Evolutionary conservation across 495 filamentous ascomycete genomes (phyloP).

Genomic region (Ramalina intermedia): DNA sequence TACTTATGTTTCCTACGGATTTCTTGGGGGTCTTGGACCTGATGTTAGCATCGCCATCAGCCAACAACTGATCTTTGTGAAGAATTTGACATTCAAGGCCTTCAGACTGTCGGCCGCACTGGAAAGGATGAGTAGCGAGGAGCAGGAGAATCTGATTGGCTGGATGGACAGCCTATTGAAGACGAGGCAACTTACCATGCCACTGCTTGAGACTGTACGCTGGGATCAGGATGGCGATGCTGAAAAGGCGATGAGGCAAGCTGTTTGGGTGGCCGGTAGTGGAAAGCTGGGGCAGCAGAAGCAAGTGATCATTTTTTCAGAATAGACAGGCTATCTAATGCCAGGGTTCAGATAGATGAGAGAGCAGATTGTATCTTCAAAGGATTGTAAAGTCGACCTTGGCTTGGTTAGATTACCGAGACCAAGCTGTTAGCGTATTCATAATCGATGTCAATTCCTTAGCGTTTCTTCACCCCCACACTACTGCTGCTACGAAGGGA

Average conservation of each 20-base stretch:
- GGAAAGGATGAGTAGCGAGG: not conserved
- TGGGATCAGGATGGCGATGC: not conserved
- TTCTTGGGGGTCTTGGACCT: slow-evolving; percentile 1
- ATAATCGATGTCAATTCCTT: not conserved
- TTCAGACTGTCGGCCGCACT: slow-evolving; percentile 3
- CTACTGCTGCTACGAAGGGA: no score
- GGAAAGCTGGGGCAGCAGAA: not conserved
- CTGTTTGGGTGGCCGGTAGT: not conserved
- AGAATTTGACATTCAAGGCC: not conserved
- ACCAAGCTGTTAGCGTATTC: not conserved
- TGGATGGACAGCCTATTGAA: not conserved
- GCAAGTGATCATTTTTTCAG: not conserved
- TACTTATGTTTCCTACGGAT: slow-evolving; percentile 9
- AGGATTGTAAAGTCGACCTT: not conserved
- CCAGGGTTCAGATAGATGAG: not conserved
- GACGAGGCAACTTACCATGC: not conserved
- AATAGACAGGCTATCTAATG: not conserved
- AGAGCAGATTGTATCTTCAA: not conserved
- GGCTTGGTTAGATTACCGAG: not conserved
- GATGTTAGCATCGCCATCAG: not conserved
- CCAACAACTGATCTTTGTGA: slow-evolving; percentile 8
- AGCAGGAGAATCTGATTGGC: not conserved
- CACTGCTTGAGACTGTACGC: not conserved
- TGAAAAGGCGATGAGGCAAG: not conserved
- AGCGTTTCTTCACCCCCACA: not conserved